Evolutionary conservation across 768 basidiomycete species (phyloP), one percentile per base, ranked within the genome.

Genomic region (Boletus edulis): DNA sequence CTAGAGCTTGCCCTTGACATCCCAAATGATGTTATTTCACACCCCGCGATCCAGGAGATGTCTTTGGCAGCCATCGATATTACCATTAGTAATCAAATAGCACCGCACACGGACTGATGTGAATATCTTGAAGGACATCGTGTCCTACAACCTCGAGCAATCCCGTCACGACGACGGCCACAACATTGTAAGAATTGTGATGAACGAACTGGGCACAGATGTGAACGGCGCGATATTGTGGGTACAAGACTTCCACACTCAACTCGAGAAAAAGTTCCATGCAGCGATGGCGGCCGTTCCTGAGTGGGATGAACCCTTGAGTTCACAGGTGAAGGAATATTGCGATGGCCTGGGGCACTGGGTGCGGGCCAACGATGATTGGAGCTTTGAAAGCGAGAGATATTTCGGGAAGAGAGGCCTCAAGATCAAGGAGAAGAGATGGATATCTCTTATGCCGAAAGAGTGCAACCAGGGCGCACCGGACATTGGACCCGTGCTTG

Each of bases 281-380:
- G 42, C 48, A 6, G 56, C 61, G 39, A 68, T 69, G 37, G 59
- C 41, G 1, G 41, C 55, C 4, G 43, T 63, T 4, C 81, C 80
- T 0, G 69, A 72, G 5, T 83, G 73, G 61, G 78, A 76, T 20
- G 57, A 67, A 18, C 63, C 68, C 1, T 60, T 80, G 31, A 81
- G 83, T 56, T 56, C 58, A 0, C 68, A 76, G 42, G 74, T 83
- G 6, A 62, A 65, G 31, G 59, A 63, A 4, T 84, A 82, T 54
- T 65, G 78, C 39, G 66, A 74, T 46, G 79, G 80, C 0, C 62
- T 83, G 46, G 81, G 76, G 47, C 74, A 79, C 49, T 84, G 80
- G 78, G 73, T 81, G 2, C 29, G 40, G 24, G 54, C 42, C 35
- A 52, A 54, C 17, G 41, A 47, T 24, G 55, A 54, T 14, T 56